Evolutionary conservation across 164 flowering plant species (phyloP).

Genomic region (Sextonia rubra): DNA sequence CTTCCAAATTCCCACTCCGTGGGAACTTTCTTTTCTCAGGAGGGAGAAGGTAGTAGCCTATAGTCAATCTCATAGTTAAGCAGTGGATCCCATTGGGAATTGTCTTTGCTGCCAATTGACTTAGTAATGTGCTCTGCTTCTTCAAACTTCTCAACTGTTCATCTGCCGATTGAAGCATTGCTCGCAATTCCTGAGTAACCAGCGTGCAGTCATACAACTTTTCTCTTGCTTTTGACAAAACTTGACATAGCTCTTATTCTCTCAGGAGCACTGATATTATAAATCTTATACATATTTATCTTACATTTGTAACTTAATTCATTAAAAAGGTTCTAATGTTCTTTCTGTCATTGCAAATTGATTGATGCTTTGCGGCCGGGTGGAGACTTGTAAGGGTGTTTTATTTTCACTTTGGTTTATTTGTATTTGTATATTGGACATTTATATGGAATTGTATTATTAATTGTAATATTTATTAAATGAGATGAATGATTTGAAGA

Average conservation of each 20-base stretch:
- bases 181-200: conserved; percentile 89
- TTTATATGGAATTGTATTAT: too few relatives aligned
- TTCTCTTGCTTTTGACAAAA: conserved; percentile 74
- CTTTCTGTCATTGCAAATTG: neutral
- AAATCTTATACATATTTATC: too few relatives aligned
- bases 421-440: too few relatives aligned
- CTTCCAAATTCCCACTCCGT: conserved; percentile 79
- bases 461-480: too few relatives aligned
- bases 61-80: conserved; percentile 89
- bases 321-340: neutral
- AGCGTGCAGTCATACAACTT: conserved; percentile 83
- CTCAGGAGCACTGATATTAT: conserved; percentile 58
- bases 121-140: conserved; percentile 96
- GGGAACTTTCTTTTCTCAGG: conserved; percentile 84
- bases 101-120: conserved; percentile 97
- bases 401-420: too few relatives aligned
- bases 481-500: too few relatives aligned
- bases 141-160: conserved; percentile 93
- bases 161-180: conserved; percentile 98
- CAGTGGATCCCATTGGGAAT: conserved; percentile 97
- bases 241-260: conserved; percentile 85
- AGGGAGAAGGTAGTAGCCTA: conserved; percentile 86
- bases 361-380: too few relatives aligned
- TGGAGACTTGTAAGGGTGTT: too few relatives aligned
- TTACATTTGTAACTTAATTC: too few relatives aligned